Base-by-base conservation (phyloP, 768 basidiomycete genomes). In the Xanthoconium stramineum region DNA sequence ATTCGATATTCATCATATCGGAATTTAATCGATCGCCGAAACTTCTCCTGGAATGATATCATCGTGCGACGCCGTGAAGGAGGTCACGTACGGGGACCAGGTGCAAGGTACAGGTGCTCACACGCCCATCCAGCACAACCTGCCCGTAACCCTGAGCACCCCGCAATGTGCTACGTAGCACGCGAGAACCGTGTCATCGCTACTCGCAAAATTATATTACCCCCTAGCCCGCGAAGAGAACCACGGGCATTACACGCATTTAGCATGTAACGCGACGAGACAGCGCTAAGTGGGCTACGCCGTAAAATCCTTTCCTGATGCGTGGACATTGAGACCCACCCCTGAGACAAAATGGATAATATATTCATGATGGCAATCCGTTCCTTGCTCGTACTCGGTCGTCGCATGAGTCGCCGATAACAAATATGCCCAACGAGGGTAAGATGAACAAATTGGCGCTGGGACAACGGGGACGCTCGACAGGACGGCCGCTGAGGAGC, bases 61-160 rank as follows among this genome's bases (percentile, higher is more conserved):
- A 59, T 58, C 32, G 40, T n/a, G 11, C 32, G 3, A 38, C 37
- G 15, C 24, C 24, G 24, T 11, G 33, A 35, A 13, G 37, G 12
- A 1, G 2, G 3, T 38, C 37, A 17, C 13, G 37, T 38, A 38
- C 37, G 37, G 11, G 37, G 13, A 12, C 9, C 33, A 35, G 24
- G 24, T 24, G 24, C 24, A 24, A 24, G 24, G 24, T 24, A 24
- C 24, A 24, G 24, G 24, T 24, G 24, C 24, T 24, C 24, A 24
- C 24, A 24, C 4, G 24, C 24, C 24, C 24, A 4, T 24, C 24
- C 24, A 24, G 24, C 24, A 24, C 24, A 24, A 24, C 33, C 12
- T 35, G 10, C 42, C 42, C 44, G 29, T 45, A 52, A 60, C 59
- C 60, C 55, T 57, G 54, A 47, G 53, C 17, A 14, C 52, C 55